Base-by-base conservation (phyloP, 805 yeast genomes). In the Phaffomyces thermotolerans region DNA sequence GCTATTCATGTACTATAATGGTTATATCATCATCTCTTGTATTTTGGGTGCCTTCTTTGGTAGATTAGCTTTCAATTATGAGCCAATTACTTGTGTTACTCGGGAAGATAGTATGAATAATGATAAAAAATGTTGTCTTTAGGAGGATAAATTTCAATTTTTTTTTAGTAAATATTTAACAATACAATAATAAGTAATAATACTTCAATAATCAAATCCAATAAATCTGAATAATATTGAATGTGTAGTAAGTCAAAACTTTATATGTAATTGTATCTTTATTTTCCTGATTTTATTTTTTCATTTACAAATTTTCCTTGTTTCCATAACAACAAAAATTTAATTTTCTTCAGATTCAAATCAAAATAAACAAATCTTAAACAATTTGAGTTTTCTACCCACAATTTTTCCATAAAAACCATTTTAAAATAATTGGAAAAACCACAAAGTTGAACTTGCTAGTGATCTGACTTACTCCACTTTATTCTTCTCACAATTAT, bases 1-100 rank as follows among this genome's bases (percentile, higher is more conserved):
- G 66, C 63, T 82, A 52, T 81, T 80, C 66, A 81, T 82, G 88
- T 80, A 81, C 66, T 81, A 78, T 66, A 81, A 81, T 54, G 87
- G 87, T 14, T 81, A 79, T 56, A 68, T 81, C 33, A 74, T 79
- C 46, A 76, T 81, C 45, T 71, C 79, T 10, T 79, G 83, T 60
- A 68, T 79, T 40, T 58, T 80, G 31, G 86, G 85, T 8, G 82
- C 81, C 2, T 60, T 78, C 25, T 54, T 79, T 42, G 86, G 85
- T 2, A 73, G 74, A 57, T 54, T 79, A 30, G 43, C 79, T 24
- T 76, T 80, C 64, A 66, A 73, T 25, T 66, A 67, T 47, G 81
- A 76, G 46, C 67, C 73, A 3, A 51, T 67, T 33, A 45, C 58
- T 4, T 54, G 54, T 41, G 47, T 42, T 14, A 42, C 54, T 4